Evolutionary conservation across 1,284 basidiomycete species (phyloP), one percentile per base, ranked within the genome.

Genomic region (Ceratobasidium sp.): DNA sequence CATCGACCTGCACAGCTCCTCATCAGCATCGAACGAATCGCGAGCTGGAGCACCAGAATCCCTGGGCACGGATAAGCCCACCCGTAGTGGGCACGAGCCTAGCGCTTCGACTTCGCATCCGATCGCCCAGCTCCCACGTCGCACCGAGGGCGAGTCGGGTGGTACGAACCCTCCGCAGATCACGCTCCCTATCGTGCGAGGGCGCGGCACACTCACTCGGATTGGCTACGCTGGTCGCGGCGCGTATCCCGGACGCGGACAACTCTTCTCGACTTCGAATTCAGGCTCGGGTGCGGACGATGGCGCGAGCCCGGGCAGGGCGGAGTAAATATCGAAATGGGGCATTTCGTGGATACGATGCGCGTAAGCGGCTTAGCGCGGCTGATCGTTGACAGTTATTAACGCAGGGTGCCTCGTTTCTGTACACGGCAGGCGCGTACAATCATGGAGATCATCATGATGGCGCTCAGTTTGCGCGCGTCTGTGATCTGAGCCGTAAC

Each of bases 1-100:
- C 0, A 91, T 96, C 37, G 93, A 95, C 81, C 84, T 94, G 26
- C 69, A 74, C 69, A 74, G 69, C 69, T 49, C 69, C 31, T 49
- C 69, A 56, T 51, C 49, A 61, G 33, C 64, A 65, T 51, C 64
- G 31, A 17, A 15, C 37, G 58, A 74, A 74, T 13, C 54, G 37
- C 5, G 17, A 33, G 26, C 45, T 28, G 47, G n/a, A 26, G 39
- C 13, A 64, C 35, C 35, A 37, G 61, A 64, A 42, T n/a, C 17
- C 15, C 35, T 17, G 31, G 6, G 26, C 26, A 28, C 31, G 31
- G 23, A 20, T 23, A 35, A 47, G 26, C 39, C 23, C 42, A 65
- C 64, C n/a, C 35, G 28, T 60, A 42, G 35, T 47, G 49, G 63
- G 58, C 3, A n/a, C 35, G 33, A 69, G 26, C 49, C 68, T 58